Percentiles rank a stretch among this genome's conserved stretches.
Conservation (phyloP, 2,329 filamentous ascomycete species). For the Fusarium musae region DNA sequence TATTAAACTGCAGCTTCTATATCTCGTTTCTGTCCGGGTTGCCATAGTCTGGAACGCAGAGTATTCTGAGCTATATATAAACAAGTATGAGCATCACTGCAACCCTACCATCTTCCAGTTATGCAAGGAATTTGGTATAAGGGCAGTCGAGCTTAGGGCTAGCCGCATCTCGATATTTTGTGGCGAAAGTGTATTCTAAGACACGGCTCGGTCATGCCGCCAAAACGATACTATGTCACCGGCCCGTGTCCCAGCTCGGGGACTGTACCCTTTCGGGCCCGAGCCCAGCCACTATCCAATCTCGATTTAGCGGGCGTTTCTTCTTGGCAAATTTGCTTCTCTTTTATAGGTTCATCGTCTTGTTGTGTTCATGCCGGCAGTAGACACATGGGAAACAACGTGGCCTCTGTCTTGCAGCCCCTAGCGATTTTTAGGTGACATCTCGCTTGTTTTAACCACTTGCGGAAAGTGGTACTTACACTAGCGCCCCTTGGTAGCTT, state of each 20-base stretch:
- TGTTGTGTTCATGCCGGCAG: not conserved
- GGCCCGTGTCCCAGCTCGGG: not conserved
- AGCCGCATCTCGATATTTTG: not conserved
- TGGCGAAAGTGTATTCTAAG: not conserved
- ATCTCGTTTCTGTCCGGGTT: not conserved
- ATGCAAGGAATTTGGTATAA: not conserved
- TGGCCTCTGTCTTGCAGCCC: not conserved
- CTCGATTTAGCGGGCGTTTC: not conserved
- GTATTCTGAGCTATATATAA: not conserved
- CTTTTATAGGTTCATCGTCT: not conserved
- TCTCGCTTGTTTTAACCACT: not conserved
- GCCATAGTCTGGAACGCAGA: not conserved
- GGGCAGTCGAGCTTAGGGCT: not conserved
- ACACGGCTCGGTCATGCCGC: not conserved
- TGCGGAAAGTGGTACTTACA: not conserved
- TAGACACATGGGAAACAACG: not conserved
- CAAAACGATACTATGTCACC: not conserved
- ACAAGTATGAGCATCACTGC: not conserved
- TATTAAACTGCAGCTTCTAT: not conserved
- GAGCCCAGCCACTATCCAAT: not conserved
- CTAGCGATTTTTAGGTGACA: not conserved
- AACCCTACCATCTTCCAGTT: not conserved
- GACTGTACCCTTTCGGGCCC: not conserved
- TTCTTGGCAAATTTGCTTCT: not conserved
- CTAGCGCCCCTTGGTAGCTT: not conserved